A percentile compares a stretch with the other conserved stretches of the same genome.
Conservation (phyloP, 1,284 basidiomycete species). For the Psilocybe mexicana region DNA sequence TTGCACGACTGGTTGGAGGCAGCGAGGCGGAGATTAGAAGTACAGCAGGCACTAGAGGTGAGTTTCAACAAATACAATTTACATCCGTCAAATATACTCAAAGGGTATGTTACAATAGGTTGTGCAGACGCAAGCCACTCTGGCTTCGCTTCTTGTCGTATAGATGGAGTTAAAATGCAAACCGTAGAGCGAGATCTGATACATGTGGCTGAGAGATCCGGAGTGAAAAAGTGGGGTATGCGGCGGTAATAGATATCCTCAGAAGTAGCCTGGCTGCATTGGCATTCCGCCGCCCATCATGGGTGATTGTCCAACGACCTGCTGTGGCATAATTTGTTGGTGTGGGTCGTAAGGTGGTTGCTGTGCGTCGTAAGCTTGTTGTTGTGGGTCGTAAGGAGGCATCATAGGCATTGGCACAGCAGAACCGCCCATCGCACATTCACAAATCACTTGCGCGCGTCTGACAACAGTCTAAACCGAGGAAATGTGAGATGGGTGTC, state of each 20-base stretch:
- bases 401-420: constrained; percentile 21
- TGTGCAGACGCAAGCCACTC: constrained; percentile 72
- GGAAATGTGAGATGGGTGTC: not conserved
- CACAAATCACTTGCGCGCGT: constrained; percentile 81
- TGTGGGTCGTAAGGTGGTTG: not conserved
- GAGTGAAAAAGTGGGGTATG: not conserved
- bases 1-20: constrained; percentile 92
- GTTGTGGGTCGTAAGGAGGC: constrained; percentile 15
- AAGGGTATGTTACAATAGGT: constrained; percentile 48
- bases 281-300: constrained; percentile 11
- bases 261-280: constrained; percentile 17
- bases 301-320: not conserved
- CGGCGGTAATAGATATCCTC: not conserved
- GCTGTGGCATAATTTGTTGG: not conserved
- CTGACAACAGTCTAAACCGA: constrained; percentile 60
- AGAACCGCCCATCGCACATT: constrained; percentile 60
- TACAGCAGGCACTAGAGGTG: constrained; percentile 91
- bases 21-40: constrained; percentile 86
- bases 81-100: constrained; percentile 12
- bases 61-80: constrained; percentile 23
- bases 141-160: constrained; percentile 66
- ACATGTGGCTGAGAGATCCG: constrained; percentile 19
- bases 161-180: constrained; percentile 34
- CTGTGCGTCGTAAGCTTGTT: constrained; percentile 10
- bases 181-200: constrained; percentile 13